Percentiles rank a stretch among this genome's conserved stretches.
Evolutionary conservation across 129 eudicot species (phyloP).

Genomic region (Centaurea solstitialis): DNA sequence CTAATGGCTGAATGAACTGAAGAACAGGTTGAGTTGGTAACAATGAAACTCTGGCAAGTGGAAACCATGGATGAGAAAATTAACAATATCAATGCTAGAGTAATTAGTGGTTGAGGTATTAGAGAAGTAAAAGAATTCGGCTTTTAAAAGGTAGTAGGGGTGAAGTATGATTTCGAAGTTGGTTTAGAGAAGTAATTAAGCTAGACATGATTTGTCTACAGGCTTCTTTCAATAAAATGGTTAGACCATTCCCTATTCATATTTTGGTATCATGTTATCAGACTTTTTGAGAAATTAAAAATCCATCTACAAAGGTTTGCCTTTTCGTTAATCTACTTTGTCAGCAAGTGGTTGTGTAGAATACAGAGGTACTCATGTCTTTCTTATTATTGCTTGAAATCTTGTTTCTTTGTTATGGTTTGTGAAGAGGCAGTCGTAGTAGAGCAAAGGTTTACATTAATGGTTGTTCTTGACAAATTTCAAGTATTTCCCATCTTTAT

Average conservation of each 20-base stretch:
- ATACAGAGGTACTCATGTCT: not conserved
- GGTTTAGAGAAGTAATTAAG: too few species aligned
- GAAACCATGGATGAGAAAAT: not conserved
- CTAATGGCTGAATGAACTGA: not conserved
- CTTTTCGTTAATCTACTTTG: too few species aligned
- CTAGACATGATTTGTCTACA: too few species aligned
- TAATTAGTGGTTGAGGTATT: not conserved
- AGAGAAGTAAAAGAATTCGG: not conserved
- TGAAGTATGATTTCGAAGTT: too few species aligned
- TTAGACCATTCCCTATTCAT: not conserved
- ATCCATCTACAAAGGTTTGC: not conserved
- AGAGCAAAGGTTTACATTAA: not conserved
- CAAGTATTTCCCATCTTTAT: conserved; percentile 2
- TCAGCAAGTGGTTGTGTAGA: not conserved
- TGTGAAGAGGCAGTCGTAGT: not conserved
- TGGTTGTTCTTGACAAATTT: conserved; percentile 8
- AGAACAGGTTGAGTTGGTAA: not conserved
- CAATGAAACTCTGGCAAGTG: not conserved
- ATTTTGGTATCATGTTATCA: not conserved
- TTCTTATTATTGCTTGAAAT: not conserved
- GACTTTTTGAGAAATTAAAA: not conserved
- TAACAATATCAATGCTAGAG: not conserved
- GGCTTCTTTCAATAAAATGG: too few species aligned
- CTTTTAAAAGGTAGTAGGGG: not conserved
- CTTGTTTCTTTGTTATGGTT: not conserved